A percentile compares a stretch with the other conserved stretches of the same genome.
Evolutionary conservation across 192 early-diverging fungal genomes (phyloP).

Genomic region (Mortierella alpina): DNA sequence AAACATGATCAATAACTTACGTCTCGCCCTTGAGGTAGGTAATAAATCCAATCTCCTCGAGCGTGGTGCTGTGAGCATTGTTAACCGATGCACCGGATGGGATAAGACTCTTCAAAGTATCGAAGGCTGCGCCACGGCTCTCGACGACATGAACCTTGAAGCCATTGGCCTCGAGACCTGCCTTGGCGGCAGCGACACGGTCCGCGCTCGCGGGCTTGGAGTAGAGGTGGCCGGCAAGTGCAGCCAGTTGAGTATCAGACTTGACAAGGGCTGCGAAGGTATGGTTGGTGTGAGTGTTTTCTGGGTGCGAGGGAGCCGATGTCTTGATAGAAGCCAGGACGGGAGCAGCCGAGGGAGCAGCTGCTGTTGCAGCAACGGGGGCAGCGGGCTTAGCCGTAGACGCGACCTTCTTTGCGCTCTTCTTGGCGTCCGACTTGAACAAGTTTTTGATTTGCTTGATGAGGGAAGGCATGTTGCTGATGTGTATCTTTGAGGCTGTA

Average conservation of each 20-base stretch:
- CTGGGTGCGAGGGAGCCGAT: conserved; percentile 22
- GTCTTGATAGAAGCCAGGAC: not conserved
- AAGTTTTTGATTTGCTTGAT: conserved; percentile 43
- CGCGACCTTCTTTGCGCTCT: not conserved
- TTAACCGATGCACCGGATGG: conserved; percentile 54
- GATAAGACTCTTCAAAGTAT: conserved; percentile 52
- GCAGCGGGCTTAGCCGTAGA: conserved; percentile 9
- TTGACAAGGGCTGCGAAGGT: conserved; percentile 45
- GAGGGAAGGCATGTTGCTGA: conserved; percentile 46
- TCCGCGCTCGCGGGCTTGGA: conserved; percentile 29
- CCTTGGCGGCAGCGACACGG: conserved; percentile 35
- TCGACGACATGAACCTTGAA: conserved; percentile 51
- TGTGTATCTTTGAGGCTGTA: not conserved
- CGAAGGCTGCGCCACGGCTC: conserved; percentile 45
- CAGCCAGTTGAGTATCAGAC: conserved; percentile 41
- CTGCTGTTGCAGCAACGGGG: conserved; percentile 6
- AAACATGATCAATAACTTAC: conserved; percentile 9
- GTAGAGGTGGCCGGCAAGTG: conserved; percentile 38
- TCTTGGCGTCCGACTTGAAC: conserved; percentile 40
- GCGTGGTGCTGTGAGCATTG: conserved; percentile 54
- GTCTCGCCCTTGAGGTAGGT: conserved; percentile 55
- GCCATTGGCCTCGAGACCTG: conserved; percentile 46
- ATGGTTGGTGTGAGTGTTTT: conserved; percentile 48
- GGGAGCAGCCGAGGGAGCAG: not conserved
- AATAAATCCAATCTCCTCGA: conserved; percentile 59